These are phyloP conservation scores for Albizia julibrissin DNA, from an alignment of 306 rosid species.

Conservation along the genomic window DNA sequence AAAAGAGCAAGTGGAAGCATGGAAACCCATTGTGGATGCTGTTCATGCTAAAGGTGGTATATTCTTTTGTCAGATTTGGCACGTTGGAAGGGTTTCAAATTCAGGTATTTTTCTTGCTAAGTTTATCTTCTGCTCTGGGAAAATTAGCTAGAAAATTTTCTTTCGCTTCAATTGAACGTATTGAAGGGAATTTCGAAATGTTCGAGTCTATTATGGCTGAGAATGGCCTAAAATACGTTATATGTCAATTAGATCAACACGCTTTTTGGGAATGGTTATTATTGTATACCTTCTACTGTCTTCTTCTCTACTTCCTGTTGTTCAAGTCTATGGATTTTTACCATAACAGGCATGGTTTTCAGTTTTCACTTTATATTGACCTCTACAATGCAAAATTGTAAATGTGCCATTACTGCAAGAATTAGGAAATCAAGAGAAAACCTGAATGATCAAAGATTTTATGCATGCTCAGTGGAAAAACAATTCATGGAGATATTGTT, in stretches of 20 bases:
- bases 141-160: background rate
- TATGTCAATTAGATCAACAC: background rate
- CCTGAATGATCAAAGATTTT: background rate
- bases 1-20: slow-evolving; percentile 56
- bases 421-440: background rate
- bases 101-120: slow-evolving; percentile 22
- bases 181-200: background rate
- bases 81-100: slow-evolving; percentile 46
- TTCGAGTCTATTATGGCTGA: background rate
- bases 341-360: background rate
- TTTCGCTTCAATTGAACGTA: background rate
- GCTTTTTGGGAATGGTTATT: background rate
- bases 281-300: background rate
- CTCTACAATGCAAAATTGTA: background rate
- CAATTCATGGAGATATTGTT: background rate
- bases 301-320: background rate
- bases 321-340: background rate
- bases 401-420: background rate
- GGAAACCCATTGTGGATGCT: slow-evolving; percentile 53
- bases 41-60: slow-evolving; percentile 61
- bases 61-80: slow-evolving; percentile 53
- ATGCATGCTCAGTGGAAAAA: background rate
- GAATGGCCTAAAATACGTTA: background rate
- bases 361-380: background rate
- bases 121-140: background rate